Conservation (phyloP, 1,139 yeast species). For the Yamadazyma conglobata region DNA sequence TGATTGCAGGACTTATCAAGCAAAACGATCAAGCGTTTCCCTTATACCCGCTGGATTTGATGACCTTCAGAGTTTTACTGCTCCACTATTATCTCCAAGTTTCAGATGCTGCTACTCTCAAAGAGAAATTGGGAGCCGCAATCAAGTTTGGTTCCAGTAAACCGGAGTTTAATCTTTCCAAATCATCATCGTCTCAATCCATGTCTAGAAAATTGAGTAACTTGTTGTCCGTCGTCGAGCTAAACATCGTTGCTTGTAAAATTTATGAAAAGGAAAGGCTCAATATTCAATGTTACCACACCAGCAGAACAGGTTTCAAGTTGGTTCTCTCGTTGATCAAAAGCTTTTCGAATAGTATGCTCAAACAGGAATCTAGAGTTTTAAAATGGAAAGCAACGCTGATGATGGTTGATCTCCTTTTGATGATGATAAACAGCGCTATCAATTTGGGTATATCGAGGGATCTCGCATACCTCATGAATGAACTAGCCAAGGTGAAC, state of each 20-base stretch:
- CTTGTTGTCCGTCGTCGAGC: constrained; percentile 32
- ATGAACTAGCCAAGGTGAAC: constrained; percentile 43
- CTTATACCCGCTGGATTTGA: too few relatives aligned
- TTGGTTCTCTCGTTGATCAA: constrained; percentile 40
- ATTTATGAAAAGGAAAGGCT: constrained; percentile 17
- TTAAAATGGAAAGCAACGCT: constrained; percentile 35
- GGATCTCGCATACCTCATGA: constrained; percentile 48
- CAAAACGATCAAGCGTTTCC: too few relatives aligned
- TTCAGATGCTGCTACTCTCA: constrained; percentile 17
- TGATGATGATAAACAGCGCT: constrained; percentile 30
- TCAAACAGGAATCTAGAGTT: constrained; percentile 18
- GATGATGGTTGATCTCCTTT: constrained; percentile 33
- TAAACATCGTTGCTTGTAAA: constrained; percentile 29
- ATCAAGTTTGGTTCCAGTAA: constrained; percentile 24
- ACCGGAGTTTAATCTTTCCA: constrained; percentile 26
- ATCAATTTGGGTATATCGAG: constrained; percentile 50
- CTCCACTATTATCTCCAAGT: constrained; percentile 21
- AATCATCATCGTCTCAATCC: constrained; percentile 13
- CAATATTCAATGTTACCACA: constrained; percentile 23
- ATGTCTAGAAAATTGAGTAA: constrained; percentile 27
- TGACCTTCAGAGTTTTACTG: constrained; percentile 31
- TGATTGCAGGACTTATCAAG: too few relatives aligned
- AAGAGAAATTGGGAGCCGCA: constrained; percentile 22
- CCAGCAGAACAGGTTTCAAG: constrained; percentile 37
- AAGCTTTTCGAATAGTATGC: constrained; percentile 25